Base-by-base conservation (phyloP, 768 basidiomycete species). In the Mycena galopus region DNA sequence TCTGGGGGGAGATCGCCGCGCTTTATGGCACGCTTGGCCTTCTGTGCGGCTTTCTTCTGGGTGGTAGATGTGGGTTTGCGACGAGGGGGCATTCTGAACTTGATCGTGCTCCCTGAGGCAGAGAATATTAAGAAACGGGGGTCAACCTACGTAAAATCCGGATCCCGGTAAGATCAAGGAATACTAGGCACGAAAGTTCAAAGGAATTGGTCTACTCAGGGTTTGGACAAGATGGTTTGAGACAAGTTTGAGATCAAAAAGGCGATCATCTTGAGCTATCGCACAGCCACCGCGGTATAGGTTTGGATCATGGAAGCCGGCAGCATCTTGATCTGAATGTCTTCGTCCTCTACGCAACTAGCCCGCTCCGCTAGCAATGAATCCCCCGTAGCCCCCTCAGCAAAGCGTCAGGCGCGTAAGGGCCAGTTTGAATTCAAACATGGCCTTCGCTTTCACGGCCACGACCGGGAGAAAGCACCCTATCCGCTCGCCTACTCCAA, bases 21-120 rank as follows among this genome's bases (percentile, higher is more conserved):
- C 80, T 97, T 97, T 35, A 93, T 82, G 5, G 96, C 96, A 27
- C 96, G 92, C 77, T 94, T 95, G 59, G 91, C 87, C 79, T 94
- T 90, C 10, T 91, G 86, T 68, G 94, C 89, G 2, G 88, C 91
- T 73, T 92, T 94, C 75, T 91, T 91, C 77, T 93, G 86, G 67
- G 91, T 93, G 47, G 86, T 87, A 0, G 92, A 93, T 12, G 84
- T 85, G n/a, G 90, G 86, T 77, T 87, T 88, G 58, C 83, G 82
- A 44, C 88, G 86, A 73, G 83, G 79, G 81, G 83, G 85, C 86
- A 86, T 37, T 23, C 27, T 21, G 42, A 44, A 19, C 7, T 44
- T n/a, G 17, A 44, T 44, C 19, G 42, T 17, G 12, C 35, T 16
- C n/a, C n/a, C n/a, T n/a, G n/a, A n/a, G n/a, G n/a, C n/a, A n/a